Percentiles rank a stretch among this genome's conserved stretches.
Evolutionary conservation across 306 rosid species (phyloP).

Genomic region (Trichosanthes cucumerina): DNA sequence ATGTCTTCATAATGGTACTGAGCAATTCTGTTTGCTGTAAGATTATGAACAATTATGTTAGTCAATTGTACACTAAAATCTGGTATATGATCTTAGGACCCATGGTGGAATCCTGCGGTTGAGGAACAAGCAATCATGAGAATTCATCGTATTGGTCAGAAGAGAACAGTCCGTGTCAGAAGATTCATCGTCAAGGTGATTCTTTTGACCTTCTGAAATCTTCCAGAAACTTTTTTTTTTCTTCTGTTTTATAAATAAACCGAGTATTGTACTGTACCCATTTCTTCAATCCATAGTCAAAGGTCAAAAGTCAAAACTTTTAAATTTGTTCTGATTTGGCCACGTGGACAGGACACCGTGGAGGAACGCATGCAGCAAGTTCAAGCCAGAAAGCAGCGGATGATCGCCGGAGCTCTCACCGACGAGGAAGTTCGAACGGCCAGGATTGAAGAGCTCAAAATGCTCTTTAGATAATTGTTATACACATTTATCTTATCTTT

Average conservation of each 20-base stretch:
- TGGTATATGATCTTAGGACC: constrained; percentile 37
- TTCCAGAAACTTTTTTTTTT: background rate
- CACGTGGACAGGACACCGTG: constrained; percentile 41
- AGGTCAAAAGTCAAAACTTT: background rate
- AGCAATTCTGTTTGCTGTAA: background rate
- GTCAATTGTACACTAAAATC: background rate
- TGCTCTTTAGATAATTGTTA: constrained; percentile 47
- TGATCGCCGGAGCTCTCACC: constrained; percentile 76
- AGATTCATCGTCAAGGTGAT: constrained; percentile 46
- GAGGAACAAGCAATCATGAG: constrained; percentile 95
- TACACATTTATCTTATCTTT: background rate
- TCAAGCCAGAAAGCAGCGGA: constrained; percentile 59
- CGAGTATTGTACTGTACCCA: background rate
- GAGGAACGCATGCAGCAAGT: constrained; percentile 68
- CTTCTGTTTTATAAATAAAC: background rate
- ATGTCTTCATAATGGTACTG: constrained; percentile 65
- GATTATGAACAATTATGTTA: background rate
- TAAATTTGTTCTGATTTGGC: background rate
- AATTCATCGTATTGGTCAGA: constrained; percentile 80
- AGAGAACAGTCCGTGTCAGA: constrained; percentile 28
- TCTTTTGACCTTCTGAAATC: background rate
- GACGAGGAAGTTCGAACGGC: constrained; percentile 64
- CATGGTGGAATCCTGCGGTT: constrained; percentile 98
- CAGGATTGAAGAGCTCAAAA: constrained; percentile 66
- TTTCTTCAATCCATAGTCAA: background rate